Evolutionary conservation across 2,329 filamentous ascomycete genomes (phyloP).

Genomic region (Fusarium brevicatenulatum): DNA sequence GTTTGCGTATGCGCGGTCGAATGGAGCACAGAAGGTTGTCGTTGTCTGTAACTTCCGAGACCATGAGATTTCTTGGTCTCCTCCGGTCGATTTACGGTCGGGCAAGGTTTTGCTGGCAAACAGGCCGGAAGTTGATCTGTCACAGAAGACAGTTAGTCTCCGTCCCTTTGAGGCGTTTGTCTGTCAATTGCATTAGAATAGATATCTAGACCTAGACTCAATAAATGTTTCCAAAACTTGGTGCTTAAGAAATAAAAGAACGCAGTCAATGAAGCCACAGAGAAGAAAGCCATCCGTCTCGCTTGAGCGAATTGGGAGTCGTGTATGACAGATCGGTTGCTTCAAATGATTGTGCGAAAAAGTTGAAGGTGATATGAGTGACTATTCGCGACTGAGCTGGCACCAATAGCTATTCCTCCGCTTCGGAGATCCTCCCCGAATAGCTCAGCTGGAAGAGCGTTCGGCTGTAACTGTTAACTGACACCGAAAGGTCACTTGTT

Average conservation of each 20-base stretch:
- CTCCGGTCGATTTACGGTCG: background rate
- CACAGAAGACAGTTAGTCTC: background rate
- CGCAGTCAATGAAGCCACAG: background rate
- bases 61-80: background rate
- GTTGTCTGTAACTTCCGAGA: slow-evolving; percentile 30
- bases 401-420: slow-evolving; percentile 24
- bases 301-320: accelerated
- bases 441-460: slow-evolving; percentile 30
- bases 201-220: background rate
- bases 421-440: slow-evolving; percentile 20
- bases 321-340: accelerated
- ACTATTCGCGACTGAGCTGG: accelerated
- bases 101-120: slow-evolving; percentile 17
- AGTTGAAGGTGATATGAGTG: accelerated
- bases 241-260: too few species aligned
- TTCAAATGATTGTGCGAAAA: too few species aligned
- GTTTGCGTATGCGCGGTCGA: slow-evolving; percentile 27
- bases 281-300: background rate
- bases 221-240: too few species aligned
- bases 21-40: background rate
- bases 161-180: slow-evolving; percentile 28
- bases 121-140: slow-evolving; percentile 1
- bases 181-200: background rate
- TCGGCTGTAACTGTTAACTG: slow-evolving; percentile 27
- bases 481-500: slow-evolving; percentile 31